Evolutionary conservation across 202 grass and related monocot species (phyloP).

Genomic region (Tripidium arundinaceum): DNA sequence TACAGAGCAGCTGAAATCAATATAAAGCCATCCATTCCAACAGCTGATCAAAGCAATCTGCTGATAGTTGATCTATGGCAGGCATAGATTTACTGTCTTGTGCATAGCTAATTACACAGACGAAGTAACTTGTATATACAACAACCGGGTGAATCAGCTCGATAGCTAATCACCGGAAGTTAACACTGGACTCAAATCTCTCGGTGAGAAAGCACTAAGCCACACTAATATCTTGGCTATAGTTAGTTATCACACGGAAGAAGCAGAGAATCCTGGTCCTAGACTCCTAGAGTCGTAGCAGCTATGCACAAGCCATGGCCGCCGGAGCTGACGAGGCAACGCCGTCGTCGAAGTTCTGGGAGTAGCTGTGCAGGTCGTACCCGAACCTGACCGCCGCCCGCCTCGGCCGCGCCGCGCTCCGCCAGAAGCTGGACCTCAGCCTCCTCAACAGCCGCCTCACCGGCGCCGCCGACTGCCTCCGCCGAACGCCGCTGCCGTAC

Average conservation of each 20-base stretch:
- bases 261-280: neutral
- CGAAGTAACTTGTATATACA: neutral
- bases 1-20: neutral
- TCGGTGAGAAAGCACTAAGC: neutral
- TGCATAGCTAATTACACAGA: neutral
- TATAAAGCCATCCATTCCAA: neutral
- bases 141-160: neutral
- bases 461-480: neutral
- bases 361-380: constrained; percentile 49
- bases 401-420: neutral
- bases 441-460: constrained; percentile 32
- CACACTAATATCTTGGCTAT: neutral
- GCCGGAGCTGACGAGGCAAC: neutral
- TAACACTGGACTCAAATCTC: neutral
- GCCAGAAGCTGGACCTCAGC: constrained; percentile 16
- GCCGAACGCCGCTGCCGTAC: neutral
- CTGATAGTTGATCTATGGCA: neutral
- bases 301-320: neutral
- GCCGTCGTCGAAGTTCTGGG: constrained; percentile 54
- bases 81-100: neutral
- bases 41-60: neutral
- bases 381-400: neutral
- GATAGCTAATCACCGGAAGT: neutral
- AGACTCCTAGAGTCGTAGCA: neutral
- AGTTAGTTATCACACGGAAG: neutral